Evolutionary conservation across 2,329 filamentous ascomycete genomes (phyloP), one percentile per base, ranked within the genome.

Genomic region (Chaetomiaceae sp.): DNA sequence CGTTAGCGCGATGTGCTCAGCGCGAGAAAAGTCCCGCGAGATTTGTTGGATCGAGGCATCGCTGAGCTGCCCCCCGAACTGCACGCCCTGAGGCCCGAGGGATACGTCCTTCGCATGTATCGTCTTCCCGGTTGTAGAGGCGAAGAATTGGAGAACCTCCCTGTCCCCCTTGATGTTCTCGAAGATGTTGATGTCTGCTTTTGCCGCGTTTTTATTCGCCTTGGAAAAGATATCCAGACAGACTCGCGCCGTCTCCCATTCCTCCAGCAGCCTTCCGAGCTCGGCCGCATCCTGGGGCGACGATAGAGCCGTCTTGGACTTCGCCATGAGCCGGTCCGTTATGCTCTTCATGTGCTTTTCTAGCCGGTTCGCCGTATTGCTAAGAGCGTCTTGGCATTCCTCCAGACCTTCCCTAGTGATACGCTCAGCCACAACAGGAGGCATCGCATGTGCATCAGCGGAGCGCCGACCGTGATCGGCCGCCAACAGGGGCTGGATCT

Each of bases 351-450:
- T 21, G 35, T 48, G 44, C 19, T 35, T 34, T n/a, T 53, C 44
- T 13, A 53, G 17, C 25, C 39, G 31, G 16, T 33, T 20, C 17
- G 50, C 21, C 16, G 63, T 33, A 64, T 27, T 55, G 60, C 55
- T 55, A 43, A 70, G 60, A 50, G 56, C 66, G 44, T 60, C 58
- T 58, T 64, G 65, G 58, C 64, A 70, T 62, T 68, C 66, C 42
- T 66, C 39, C 8, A 70, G 55, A 50, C 65, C 61, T 35, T 64
- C 58, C 40, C 58, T 63, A 14, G 62, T 66, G 48, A 69, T 48
- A 44, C 35, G 58, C 57, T 67, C 62, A 21, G 66, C 37, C 30
- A 43, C 33, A 56, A n/a, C 58, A 55, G 6, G 30, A 25, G 21
- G 13, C 27, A 19, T 31, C n/a, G 44, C 31, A 19, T 8, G 23